Conservation (phyloP, 2,329 filamentous ascomycete species). For the Cercospora sesami region DNA sequence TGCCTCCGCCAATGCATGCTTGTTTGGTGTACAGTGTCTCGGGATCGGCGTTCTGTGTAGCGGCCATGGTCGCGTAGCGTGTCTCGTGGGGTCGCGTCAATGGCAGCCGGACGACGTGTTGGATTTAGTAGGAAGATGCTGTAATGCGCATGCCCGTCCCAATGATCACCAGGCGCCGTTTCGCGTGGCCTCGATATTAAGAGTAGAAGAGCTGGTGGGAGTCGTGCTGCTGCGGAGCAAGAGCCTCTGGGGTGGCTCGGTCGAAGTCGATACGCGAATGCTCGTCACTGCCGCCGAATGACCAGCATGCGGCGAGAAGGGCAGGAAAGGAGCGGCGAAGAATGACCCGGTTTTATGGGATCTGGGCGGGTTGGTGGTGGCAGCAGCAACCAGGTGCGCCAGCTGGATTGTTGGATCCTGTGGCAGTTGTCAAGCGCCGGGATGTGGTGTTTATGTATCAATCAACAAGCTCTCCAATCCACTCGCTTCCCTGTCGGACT, state of each 20-base stretch:
- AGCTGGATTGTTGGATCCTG: neutral
- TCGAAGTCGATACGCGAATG: neutral
- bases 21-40: conserved; percentile 87
- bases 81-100: conserved; percentile 11
- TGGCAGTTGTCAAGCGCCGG: conserved; percentile 11
- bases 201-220: neutral
- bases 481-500: neutral
- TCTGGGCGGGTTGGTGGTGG: neutral
- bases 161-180: neutral
- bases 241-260: neutral
- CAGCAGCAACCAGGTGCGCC: conserved; percentile 2
- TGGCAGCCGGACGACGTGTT: neutral
- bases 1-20: conserved; percentile 77
- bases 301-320: conserved; percentile 9
- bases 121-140: conserved; percentile 2
- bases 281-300: conserved; percentile 12
- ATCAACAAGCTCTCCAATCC: neutral
- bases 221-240: neutral
- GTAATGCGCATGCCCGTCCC: neutral
- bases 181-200: neutral
- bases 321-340: neutral
- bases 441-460: conserved; percentile 8
- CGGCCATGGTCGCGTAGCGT: conserved; percentile 26
- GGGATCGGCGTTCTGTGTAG: conserved; percentile 63
- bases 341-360: neutral